A percentile compares a stretch with the other conserved stretches of the same genome.
phyloP scores from a whole-genome alignment of 1,284 basidiomycete species.

The Ganoderma lingzhi region DNA sequence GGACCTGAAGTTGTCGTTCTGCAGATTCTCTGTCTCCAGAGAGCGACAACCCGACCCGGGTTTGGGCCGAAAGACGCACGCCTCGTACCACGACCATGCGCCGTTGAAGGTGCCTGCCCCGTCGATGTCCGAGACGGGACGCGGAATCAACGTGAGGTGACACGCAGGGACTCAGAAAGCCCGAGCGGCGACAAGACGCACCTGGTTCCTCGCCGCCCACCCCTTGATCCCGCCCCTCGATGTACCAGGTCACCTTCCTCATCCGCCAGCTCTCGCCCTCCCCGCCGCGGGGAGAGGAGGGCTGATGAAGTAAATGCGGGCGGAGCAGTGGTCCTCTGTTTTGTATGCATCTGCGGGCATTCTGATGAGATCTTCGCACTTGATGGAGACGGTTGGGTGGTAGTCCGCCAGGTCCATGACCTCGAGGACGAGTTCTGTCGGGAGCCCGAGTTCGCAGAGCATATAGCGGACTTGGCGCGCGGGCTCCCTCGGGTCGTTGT shows the following conservation, averaged over 20 bases:
- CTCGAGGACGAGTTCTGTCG: conserved; percentile 21
- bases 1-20: background rate
- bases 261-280: conserved; percentile 9
- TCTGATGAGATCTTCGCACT: background rate
- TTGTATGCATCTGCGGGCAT: background rate
- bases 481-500: background rate
- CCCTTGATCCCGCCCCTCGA: conserved; percentile 22
- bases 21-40: background rate
- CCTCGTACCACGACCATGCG: conserved; percentile 20
- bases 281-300: conserved; percentile 6
- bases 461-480: conserved; percentile 12
- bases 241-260: conserved; percentile 11
- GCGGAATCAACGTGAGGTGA: background rate
- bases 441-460: conserved; percentile 16
- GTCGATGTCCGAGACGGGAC: no score
- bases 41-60: background rate
- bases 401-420: conserved; percentile 22
- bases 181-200: background rate
- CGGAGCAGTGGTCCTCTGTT: background rate
- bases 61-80: conserved; percentile 17
- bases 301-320: conserved; percentile 14
- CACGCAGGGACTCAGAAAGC: no score
- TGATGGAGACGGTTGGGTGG: conserved; percentile 13
- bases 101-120: background rate
- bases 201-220: conserved; percentile 20